Evolutionary conservation across 2,329 filamentous ascomycete species (phyloP), one percentile per base, ranked within the genome.

Genomic region (Aspergillus eucalypticola): DNA sequence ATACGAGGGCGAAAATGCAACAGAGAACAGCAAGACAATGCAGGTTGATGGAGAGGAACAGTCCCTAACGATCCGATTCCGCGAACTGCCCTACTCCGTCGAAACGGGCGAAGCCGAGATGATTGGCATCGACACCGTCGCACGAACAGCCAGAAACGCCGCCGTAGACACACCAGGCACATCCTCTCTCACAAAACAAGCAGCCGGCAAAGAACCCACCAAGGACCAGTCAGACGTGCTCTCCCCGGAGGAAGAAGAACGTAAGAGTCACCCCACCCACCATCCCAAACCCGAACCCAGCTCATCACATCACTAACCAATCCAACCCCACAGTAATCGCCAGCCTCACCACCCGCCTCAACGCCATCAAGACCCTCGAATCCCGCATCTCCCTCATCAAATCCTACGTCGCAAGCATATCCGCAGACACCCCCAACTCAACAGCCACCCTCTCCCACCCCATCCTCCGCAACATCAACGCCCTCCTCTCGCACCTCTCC

Each of bases 51-150:
- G 91, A 64, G 81, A 81, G 74, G 71, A 86, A 35, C 74, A 80
- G 1, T 75, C 80, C 2, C 73, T 87, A 23, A 85, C 83, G 54
- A 83, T 95, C 61, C 89, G 86, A 69, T 98, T 98, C 76, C 86
- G 89, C 61, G 90, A 96, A 71, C 78, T 98, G 8, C 86, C 89
- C 1, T 98, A 95, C 75, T 89, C 89, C 0, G 88, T 98, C 2
- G 95, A 98, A 78, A 96, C 93, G 0, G 92, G 91, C 8, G 93
- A 98, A 75, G 93, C 93, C 1, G 95, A 99, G 76, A 97, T 97
- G 92, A 98, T 99, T 66, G 90, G 91, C 67, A 91, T 99, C 70
- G 92, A 97, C 76, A 96, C 93, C 66, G 90, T 99, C 19, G 93
- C 94, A 0, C 88, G 89, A 55, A 91, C 90, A 41, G 90, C 90